Evolutionary conservation across 305 asterid genomes (phyloP), one percentile per base, ranked within the genome.

Genomic region (Plantago coronopus): DNA sequence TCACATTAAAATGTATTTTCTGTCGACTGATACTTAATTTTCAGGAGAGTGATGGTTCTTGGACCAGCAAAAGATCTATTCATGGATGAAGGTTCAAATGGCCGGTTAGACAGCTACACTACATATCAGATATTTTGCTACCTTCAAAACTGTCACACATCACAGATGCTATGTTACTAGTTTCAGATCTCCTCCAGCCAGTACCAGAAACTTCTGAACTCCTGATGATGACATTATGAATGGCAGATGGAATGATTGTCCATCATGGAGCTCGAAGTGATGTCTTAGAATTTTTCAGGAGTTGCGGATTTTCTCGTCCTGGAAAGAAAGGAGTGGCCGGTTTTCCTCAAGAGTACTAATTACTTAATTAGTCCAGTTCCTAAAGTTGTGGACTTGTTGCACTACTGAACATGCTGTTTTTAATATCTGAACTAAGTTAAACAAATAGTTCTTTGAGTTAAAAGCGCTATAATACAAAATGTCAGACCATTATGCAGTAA

Each of bases 331-430:
- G 85, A 48, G 79, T 76, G 29, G 88, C 81, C 19, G 85, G 74
- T 76, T 81, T 81, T 57, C 79, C 79, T 54, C 90, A 80, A 34
- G 90, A 83, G 84, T n/a, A n/a, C n/a, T n/a, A n/a, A n/a, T n/a
- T n/a, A n/a, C n/a, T n/a, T n/a, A n/a, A n/a, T n/a, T n/a, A n/a
- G n/a, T n/a, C n/a, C n/a, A n/a, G n/a, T n/a, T n/a, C n/a, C n/a
- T n/a, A n/a, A n/a, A n/a, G n/a, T n/a, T n/a, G n/a, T n/a, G n/a
- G n/a, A n/a, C n/a, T n/a, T n/a, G n/a, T n/a, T n/a, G n/a, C n/a
- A n/a, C n/a, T n/a, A n/a, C n/a, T n/a, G n/a, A n/a, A n/a, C n/a
- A n/a, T n/a, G n/a, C n/a, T n/a, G n/a, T n/a, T n/a, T n/a, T n/a
- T n/a, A n/a, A n/a, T n/a, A n/a, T n/a, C n/a, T n/a, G n/a, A n/a